Evolutionary conservation across 1,284 basidiomycete genomes (phyloP).

Genomic region (Amylostereum areolatum): DNA sequence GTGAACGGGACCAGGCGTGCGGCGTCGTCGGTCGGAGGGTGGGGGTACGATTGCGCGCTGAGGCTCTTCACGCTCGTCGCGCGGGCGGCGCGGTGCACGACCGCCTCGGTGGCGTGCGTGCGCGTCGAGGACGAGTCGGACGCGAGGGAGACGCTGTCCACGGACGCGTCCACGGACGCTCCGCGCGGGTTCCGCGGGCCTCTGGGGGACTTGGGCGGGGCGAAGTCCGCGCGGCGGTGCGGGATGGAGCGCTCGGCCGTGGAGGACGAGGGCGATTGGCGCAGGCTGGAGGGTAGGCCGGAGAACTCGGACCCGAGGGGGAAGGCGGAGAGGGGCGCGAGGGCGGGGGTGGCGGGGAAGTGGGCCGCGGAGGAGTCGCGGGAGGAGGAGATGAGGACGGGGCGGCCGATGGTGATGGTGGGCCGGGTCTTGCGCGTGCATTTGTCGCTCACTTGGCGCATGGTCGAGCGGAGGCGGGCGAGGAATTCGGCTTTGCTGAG

Average conservation of each 20-base stretch:
- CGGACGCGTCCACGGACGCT: slow-evolving; percentile 19
- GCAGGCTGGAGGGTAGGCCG: slow-evolving; percentile 18
- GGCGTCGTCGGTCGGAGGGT: slow-evolving; percentile 20
- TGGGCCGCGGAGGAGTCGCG: background rate
- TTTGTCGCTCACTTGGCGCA: slow-evolving; percentile 62
- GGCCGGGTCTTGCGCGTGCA: slow-evolving; percentile 21
- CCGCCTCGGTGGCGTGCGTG: slow-evolving; percentile 39
- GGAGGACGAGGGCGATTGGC: slow-evolving; percentile 55
- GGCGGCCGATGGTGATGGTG: slow-evolving; percentile 43
- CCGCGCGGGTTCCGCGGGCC: slow-evolving; percentile 2
- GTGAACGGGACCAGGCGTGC: slow-evolving; percentile 67
- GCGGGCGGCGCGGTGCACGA: slow-evolving; percentile 40
- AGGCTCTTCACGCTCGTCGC: slow-evolving; percentile 44
- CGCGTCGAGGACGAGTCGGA: slow-evolving; percentile 18
- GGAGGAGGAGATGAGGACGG: slow-evolving; percentile 24
- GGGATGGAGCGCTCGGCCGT: slow-evolving; percentile 59
- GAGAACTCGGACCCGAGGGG: slow-evolving; percentile 5
- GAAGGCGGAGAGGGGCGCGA: slow-evolving; percentile 6
- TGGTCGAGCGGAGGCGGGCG: slow-evolving; percentile 49
- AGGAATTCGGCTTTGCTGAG: slow-evolving; percentile 68
- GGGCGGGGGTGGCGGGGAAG: slow-evolving; percentile 4
- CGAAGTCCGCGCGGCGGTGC: slow-evolving; percentile 60
- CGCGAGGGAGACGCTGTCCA: slow-evolving; percentile 18
- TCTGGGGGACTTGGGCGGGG: slow-evolving; percentile 39
- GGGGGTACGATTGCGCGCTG: slow-evolving; percentile 29